Conservation (phyloP, 148 eudicot species). For the Persicaria tinctoria region DNA sequence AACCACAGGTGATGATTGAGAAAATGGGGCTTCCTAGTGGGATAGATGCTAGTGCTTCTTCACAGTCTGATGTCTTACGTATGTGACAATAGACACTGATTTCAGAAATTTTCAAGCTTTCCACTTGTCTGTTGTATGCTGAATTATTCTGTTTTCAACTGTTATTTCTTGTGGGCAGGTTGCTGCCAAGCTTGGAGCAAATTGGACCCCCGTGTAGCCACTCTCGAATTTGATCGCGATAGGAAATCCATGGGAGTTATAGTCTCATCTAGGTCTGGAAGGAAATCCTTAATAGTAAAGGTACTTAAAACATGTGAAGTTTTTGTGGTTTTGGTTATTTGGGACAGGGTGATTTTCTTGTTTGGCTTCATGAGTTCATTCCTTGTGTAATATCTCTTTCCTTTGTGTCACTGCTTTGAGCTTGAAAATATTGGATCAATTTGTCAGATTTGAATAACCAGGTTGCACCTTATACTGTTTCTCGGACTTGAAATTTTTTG, state of each 20-base stretch:
- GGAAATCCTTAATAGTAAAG: constrained; percentile 39
- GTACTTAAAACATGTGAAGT: constrained; percentile 12
- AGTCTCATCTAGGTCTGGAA: constrained; percentile 30
- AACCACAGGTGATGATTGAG: not conserved
- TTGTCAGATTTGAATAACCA: not conserved
- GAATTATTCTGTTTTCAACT: not conserved
- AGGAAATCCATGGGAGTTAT: constrained; percentile 57
- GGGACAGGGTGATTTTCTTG: not conserved
- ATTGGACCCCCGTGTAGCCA: constrained; percentile 30
- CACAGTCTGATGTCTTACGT: not conserved
- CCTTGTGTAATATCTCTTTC: not conserved
- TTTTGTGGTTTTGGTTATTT: not conserved
- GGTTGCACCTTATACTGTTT: not conserved
- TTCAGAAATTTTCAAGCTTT: not conserved
- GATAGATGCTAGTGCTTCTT: not conserved
- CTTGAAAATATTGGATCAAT: not conserved
- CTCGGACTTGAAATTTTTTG: not conserved
- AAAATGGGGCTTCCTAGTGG: not conserved
- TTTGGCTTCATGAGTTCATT: not conserved
- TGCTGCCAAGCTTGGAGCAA: constrained; percentile 32
- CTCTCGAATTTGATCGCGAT: constrained; percentile 53
- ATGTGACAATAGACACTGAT: not conserved
- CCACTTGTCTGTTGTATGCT: not conserved
- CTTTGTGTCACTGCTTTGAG: not conserved
- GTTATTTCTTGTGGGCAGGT: constrained; percentile 16